Conservation (phyloP, 208 protist genomes). For the Crithidia brevicula region DNA sequence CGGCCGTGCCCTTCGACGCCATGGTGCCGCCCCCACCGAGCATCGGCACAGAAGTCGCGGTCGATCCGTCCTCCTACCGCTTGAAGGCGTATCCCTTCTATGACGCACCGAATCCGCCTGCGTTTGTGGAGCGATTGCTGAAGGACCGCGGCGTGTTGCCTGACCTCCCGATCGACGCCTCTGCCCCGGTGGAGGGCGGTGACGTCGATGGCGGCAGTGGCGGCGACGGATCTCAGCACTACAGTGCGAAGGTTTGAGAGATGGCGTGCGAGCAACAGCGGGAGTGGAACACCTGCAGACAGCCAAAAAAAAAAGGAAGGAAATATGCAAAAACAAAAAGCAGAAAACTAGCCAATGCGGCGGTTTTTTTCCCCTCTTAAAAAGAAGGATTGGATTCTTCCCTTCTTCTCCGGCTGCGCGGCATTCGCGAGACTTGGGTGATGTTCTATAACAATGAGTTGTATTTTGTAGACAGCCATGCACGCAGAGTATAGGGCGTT, state of each 20-base stretch:
- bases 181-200: constrained; percentile 16
- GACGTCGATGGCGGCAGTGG: constrained; percentile 13
- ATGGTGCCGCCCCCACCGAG: constrained; percentile 79
- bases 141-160: constrained; percentile 90
- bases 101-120: constrained; percentile 86
- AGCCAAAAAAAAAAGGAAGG: no score
- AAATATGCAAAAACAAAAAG: no score
- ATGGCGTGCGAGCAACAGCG: no score
- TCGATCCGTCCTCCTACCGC: constrained; percentile 65
- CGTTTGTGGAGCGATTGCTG: constrained; percentile 86
- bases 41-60: constrained; percentile 88
- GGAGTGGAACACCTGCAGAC: no score
- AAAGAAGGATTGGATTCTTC: no score
- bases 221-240: constrained; percentile 53
- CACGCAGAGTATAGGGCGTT: no score
- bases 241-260: constrained; percentile 22
- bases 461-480: no score
- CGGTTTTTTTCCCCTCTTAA: no score
- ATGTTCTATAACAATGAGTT: no score
- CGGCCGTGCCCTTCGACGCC: constrained; percentile 65
- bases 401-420: no score
- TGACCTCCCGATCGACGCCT: constrained; percentile 68
- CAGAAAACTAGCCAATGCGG: no score
- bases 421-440: no score
- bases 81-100: constrained; percentile 90